A percentile compares a stretch with the other conserved stretches of the same genome.
phyloP scores from a whole-genome alignment of 2,329 filamentous ascomycete genomes.

The Alternaria rosae region DNA sequence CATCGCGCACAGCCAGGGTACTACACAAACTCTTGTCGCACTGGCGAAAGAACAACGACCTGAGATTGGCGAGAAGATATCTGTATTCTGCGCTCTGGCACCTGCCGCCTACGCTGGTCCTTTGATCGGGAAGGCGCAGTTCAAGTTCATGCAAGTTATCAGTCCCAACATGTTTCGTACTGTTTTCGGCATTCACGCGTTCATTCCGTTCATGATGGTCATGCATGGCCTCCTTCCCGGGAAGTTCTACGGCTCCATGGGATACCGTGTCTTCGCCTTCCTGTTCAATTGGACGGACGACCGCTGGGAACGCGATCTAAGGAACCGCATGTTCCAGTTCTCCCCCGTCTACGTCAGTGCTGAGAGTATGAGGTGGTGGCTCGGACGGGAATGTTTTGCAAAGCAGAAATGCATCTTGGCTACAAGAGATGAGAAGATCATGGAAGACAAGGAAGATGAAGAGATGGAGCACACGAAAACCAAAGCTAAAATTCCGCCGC shows the following conservation, averaged over 20 bases:
- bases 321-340: conserved; percentile 88
- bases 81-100: conserved; percentile 88
- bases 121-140: conserved; percentile 84
- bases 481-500: conserved; percentile 8
- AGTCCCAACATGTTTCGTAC: conserved; percentile 77
- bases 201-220: conserved; percentile 92
- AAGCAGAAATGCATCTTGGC: conserved; percentile 86
- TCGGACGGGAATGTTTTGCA: conserved; percentile 84
- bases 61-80: conserved; percentile 80
- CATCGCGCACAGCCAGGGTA: conserved; percentile 89
- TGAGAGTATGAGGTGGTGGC: conserved; percentile 95
- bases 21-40: conserved; percentile 85
- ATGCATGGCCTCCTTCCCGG: conserved; percentile 75
- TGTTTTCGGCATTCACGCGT: conserved; percentile 90
- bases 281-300: conserved; percentile 87
- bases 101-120: conserved; percentile 91
- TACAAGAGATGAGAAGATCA: conserved; percentile 73
- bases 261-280: conserved; percentile 88
- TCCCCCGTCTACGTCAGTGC: conserved; percentile 88
- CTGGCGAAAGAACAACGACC: conserved; percentile 90
- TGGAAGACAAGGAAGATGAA: conserved; percentile 63
- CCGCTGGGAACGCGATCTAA: conserved; percentile 82
- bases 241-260: conserved; percentile 77
- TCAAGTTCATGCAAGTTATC: conserved; percentile 88
- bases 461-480: conserved; percentile 35